A percentile compares a stretch with the other conserved stretches of the same genome.
Conservation (phyloP, 768 basidiomycete genomes). For the Termitomyces sp. region DNA sequence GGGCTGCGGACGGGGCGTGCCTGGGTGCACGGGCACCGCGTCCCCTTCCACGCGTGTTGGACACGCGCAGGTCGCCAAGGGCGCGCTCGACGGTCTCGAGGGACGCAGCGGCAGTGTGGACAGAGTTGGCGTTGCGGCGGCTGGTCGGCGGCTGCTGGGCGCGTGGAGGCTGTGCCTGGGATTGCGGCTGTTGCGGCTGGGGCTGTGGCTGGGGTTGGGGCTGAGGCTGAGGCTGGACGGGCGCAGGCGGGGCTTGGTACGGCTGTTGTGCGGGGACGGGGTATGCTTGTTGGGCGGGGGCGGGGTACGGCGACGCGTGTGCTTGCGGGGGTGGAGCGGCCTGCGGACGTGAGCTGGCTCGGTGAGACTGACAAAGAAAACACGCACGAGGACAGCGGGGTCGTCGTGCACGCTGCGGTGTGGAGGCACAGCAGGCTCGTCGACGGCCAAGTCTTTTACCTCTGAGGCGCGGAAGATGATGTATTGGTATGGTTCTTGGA, state of each 20-base stretch:
- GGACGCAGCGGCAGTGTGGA: constrained; percentile 71
- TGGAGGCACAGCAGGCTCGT: constrained; percentile 45
- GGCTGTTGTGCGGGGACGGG: background rate
- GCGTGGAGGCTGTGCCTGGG: background rate
- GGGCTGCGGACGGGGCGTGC: background rate
- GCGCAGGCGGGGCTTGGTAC: too few species aligned
- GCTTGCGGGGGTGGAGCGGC: constrained; percentile 12
- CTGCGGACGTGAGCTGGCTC: background rate
- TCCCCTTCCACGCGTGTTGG: constrained; percentile 17
- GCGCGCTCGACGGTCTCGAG: constrained; percentile 60
- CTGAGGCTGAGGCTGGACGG: background rate
- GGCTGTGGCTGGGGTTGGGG: constrained; percentile 9
- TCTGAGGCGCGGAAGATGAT: constrained; percentile 90
- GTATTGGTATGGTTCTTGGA: constrained; percentile 79
- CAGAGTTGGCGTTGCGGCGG: constrained; percentile 34
- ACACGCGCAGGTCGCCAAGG: constrained; percentile 45
- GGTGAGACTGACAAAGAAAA: background rate
- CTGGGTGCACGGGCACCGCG: constrained; percentile 6
- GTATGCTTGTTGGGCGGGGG: background rate
- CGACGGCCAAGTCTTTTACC: constrained; percentile 85
- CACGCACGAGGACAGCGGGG: constrained; percentile 64
- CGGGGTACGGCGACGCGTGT: constrained; percentile 10
- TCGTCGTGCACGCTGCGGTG: constrained; percentile 72
- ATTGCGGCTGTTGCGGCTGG: constrained; percentile 14
- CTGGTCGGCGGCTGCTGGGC: constrained; percentile 4